Conservation (phyloP, 192 early-diverging fungal species). For the Funneliformis mosseae region DNA sequence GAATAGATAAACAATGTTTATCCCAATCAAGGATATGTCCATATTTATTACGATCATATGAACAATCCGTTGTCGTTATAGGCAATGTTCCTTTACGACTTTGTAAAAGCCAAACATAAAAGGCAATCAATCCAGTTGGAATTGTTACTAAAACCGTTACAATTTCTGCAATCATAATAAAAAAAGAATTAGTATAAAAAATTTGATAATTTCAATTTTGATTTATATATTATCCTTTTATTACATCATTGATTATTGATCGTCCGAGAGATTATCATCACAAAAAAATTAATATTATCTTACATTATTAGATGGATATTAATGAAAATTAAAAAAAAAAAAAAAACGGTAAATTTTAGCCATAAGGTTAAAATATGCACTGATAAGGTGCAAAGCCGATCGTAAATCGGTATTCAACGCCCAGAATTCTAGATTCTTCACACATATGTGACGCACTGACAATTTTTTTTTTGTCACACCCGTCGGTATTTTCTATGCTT, state of each 20-base stretch:
- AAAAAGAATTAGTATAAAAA: background rate
- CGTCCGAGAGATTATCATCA: no score
- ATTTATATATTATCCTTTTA: no score
- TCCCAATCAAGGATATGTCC: constrained; percentile 66
- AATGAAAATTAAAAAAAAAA: no score
- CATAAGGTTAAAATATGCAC: background rate
- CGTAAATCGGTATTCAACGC: background rate
- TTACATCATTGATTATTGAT: no score
- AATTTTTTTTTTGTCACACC: background rate
- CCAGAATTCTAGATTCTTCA: no score
- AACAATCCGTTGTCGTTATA: constrained; percentile 43
- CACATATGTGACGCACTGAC: no score
- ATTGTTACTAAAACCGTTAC: background rate
- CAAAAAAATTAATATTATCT: no score
- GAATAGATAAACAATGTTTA: constrained; percentile 66
- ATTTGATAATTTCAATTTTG: background rate
- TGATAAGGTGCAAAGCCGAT: background rate
- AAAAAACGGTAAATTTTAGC: no score
- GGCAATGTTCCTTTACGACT: constrained; percentile 37
- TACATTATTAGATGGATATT: no score
- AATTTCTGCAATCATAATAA: constrained; percentile 18
- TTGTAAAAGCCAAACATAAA: constrained; percentile 25
- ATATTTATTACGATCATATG: constrained; percentile 44
- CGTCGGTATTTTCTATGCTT: background rate
- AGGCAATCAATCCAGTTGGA: constrained; percentile 10